Evolutionary conservation across 192 early-diverging fungal species (phyloP), one percentile per base, ranked within the genome.

Genomic region (Backusella tuberculispora): DNA sequence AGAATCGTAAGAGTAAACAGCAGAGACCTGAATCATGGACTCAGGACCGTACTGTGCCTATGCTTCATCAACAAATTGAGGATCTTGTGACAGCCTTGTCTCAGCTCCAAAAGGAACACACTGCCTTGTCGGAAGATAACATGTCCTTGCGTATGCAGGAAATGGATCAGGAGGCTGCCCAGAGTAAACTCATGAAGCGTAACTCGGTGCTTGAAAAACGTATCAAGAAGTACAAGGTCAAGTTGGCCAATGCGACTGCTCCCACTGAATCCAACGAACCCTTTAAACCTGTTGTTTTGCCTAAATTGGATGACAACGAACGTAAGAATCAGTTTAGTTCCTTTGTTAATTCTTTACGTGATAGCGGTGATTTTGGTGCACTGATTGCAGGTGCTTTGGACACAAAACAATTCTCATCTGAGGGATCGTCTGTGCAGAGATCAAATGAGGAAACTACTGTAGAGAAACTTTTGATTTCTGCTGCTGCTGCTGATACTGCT

Each of bases 91-190:
- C 78, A 5, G 84, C 84, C 6, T 83, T 91, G 26, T 91, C 91
- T 44, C 73, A 73, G 8, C 70, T 95, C 7, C 94, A 95, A 74
- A 86, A 83, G 69, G 93, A 94, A 67, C 91, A 95, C 60, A 81
- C 60, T 5, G 81, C 89, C 15, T 75, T 92, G 10, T 90, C 86
- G 14, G 91, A 92, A 72, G 73, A 83, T 43, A 75, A 88, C 14
- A 85, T 95, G 38, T 81, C 76, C 56, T 76, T 80, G 68, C 85
- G 87, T 73, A 81, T 90, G 79, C 77, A 81, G 43, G 81, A 83
- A 48, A 84, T 86, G 40, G 81, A 81, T 56, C 56, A 74, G 26
- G 68, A 83, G 46, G 83, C 81, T 12, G 84, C 86, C 46, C 79
- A 83, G 45, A 81, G 90, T n/a, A 82, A 81, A 48, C 75, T 93